phyloP scores from a whole-genome alignment of 2,329 filamentous ascomycete genomes.

The Aspergillus piperis region DNA sequence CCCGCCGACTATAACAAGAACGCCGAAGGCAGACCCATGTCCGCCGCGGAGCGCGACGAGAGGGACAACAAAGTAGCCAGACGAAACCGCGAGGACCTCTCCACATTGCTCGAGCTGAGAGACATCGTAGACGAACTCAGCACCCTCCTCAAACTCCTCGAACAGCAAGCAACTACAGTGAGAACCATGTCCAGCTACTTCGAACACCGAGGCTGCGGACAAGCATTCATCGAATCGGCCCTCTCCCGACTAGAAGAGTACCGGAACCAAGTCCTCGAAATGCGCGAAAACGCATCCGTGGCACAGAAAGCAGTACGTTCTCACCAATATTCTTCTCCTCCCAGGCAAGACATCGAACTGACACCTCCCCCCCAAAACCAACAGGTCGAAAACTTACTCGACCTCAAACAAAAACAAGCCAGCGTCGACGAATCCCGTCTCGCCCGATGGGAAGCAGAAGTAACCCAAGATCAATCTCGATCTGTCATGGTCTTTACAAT shows the following conservation, averaged over 20 bases:
- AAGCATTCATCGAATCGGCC: conserved; percentile 56
- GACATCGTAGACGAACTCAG: conserved; percentile 66
- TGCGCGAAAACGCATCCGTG: conserved; percentile 59
- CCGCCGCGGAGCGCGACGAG: conserved; percentile 41
- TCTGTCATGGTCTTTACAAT: conserved; percentile 61
- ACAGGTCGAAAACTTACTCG: conserved; percentile 64
- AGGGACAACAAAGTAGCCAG: conserved; percentile 53
- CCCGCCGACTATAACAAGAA: conserved; percentile 34
- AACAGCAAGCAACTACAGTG: conserved; percentile 57
- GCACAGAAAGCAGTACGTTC: conserved; percentile 58
- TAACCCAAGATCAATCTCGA: conserved; percentile 62
- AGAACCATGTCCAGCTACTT: conserved; percentile 41
- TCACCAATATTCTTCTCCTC: too few species aligned
- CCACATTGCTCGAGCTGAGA: conserved; percentile 62
- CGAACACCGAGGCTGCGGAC: conserved; percentile 43
- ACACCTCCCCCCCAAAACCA: background rate
- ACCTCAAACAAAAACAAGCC: conserved; percentile 67
- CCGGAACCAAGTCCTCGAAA: conserved; percentile 55
- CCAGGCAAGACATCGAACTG: background rate
- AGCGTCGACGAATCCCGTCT: conserved; percentile 67
- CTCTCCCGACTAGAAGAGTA: conserved; percentile 58
- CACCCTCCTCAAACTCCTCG: conserved; percentile 59
- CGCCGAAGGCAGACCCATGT: conserved; percentile 33
- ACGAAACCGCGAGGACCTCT: conserved; percentile 64
- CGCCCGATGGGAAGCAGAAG: conserved; percentile 63